Evolutionary conservation across 306 rosid species (phyloP), one percentile per base, ranked within the genome.

Genomic region (Ochetophila trinervis): DNA sequence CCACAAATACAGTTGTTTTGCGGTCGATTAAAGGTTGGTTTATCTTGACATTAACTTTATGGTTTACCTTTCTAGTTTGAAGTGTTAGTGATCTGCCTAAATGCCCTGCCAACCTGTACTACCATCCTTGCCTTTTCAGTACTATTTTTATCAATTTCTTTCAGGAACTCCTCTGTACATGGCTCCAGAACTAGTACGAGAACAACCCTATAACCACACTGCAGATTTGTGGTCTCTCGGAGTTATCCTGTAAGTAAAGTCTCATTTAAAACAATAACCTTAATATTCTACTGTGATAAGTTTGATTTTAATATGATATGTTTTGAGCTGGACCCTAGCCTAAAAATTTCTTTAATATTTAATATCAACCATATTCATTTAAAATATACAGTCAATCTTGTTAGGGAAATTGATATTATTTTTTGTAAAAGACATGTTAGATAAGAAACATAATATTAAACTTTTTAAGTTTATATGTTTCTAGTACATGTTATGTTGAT

Each of bases 141-240:
- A 48, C 55, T 34, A 40, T 60, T 19, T 36, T 57, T 35, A 30
- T 72, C 30, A 34, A 11, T 50, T n/a, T 48, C 67, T 60, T 56
- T 40, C 80, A 93, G 99, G 99, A 53, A 93, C 99, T 53, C 99
- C 99, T 16, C 74, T 93, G 63, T 93, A 93, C 78, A 93, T 90
- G 99, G 99, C 99, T 77, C 99, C 99, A 0, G 99, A 93, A 79
- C 86, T 93, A 67, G 99, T 93, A 50, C 84, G 96, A 27, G 99
- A 93, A 75, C 97, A 93, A 64, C 99, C 99, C 17, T 93, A 93
- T 83, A 93, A 74, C 78, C 99, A 93, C 79, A 83, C 97, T 51
- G 99, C 91, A 62, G 99, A 93, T 81, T 76, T 93, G 63, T 93
- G 99, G 99, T 93, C 99, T 56, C 96, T 93, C 50, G 99, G 99